phyloP scores from a whole-genome alignment of 2,329 filamentous ascomycete genomes.

The Aspergillus hiratsukae region DNA sequence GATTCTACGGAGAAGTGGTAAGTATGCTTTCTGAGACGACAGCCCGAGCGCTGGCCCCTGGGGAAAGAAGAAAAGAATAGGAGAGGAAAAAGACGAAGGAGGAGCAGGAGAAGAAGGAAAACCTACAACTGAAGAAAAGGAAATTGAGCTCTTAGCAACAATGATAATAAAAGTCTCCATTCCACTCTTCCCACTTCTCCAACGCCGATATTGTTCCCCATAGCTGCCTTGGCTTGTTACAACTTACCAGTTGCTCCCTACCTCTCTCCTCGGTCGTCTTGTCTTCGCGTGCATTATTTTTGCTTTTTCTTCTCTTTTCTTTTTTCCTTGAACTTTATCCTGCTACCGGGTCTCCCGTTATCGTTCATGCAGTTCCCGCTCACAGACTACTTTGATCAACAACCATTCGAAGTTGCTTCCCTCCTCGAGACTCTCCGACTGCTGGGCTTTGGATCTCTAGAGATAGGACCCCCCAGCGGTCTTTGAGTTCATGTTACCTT shows the following conservation, averaged over 20 bases:
- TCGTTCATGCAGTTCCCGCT: neutral
- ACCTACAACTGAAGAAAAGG: neutral
- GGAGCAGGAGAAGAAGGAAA: neutral
- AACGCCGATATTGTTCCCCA: neutral
- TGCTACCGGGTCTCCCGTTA: neutral
- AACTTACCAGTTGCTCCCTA: neutral
- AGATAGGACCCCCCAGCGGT: neutral
- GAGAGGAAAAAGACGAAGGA: neutral
- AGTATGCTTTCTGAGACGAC: neutral
- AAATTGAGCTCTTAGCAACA: neutral
- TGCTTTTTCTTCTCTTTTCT: neutral
- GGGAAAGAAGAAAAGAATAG: slow-evolving; percentile 1
- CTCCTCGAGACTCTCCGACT: neutral
- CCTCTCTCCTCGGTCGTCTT: neutral
- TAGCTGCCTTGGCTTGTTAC: neutral
- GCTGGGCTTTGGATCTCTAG: neutral
- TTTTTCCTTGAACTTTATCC: neutral
- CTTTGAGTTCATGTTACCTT: neutral
- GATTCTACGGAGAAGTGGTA: slow-evolving; percentile 2
- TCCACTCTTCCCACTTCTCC: neutral
- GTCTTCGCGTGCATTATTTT: neutral
- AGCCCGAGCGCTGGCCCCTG: neutral
- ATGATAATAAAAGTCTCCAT: neutral
- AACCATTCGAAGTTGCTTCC: neutral
- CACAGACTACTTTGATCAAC: neutral